A percentile compares a stretch with the other conserved stretches of the same genome.
These are phyloP conservation scores for Maudiozyma saulgeensis DNA, from an alignment of 805 yeast species.

Conservation along the genomic window DNA sequence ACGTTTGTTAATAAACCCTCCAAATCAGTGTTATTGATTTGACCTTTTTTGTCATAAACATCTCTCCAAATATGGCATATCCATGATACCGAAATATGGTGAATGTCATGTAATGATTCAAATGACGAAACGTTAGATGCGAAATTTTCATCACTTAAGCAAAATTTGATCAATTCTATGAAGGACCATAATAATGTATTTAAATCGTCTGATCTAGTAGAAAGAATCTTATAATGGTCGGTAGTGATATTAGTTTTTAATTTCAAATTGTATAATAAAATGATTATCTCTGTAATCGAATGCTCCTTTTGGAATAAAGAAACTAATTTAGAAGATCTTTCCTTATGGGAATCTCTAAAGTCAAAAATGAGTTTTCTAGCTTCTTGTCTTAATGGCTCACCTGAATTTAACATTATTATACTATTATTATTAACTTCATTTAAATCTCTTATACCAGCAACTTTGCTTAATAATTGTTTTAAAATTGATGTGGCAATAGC, in stretches of 20 bases:
- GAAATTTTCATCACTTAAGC: slow-evolving; percentile 30
- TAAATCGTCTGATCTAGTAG: slow-evolving; percentile 65
- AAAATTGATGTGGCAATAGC: slow-evolving; percentile 53
- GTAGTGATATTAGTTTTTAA: slow-evolving; percentile 33
- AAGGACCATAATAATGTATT: slow-evolving; percentile 57
- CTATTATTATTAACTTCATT: slow-evolving; percentile 60
- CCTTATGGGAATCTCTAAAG: slow-evolving; percentile 37
- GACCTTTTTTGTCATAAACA: slow-evolving; percentile 22
- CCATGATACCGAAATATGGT: slow-evolving; percentile 48
- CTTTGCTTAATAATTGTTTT: slow-evolving; percentile 53
- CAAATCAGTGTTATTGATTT: not conserved
- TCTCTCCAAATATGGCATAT: slow-evolving; percentile 72
- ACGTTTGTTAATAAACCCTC: slow-evolving; percentile 8
- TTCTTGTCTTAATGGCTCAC: slow-evolving; percentile 42
- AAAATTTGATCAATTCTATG: slow-evolving; percentile 47
- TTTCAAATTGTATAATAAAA: slow-evolving; percentile 45
- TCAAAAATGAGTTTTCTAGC: slow-evolving; percentile 48
- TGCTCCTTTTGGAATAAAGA: slow-evolving; percentile 35
- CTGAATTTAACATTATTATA: slow-evolving; percentile 56
- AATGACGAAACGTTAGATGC: slow-evolving; percentile 33
- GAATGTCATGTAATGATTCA: slow-evolving; percentile 33
- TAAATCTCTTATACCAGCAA: slow-evolving; percentile 72
- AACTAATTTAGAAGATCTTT: slow-evolving; percentile 44
- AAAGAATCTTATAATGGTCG: slow-evolving; percentile 58
- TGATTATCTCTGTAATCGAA: slow-evolving; percentile 52